These are phyloP conservation scores for Claviceps capensis DNA, from an alignment of 2,329 filamentous ascomycete species.

Conservation along the genomic window DNA sequence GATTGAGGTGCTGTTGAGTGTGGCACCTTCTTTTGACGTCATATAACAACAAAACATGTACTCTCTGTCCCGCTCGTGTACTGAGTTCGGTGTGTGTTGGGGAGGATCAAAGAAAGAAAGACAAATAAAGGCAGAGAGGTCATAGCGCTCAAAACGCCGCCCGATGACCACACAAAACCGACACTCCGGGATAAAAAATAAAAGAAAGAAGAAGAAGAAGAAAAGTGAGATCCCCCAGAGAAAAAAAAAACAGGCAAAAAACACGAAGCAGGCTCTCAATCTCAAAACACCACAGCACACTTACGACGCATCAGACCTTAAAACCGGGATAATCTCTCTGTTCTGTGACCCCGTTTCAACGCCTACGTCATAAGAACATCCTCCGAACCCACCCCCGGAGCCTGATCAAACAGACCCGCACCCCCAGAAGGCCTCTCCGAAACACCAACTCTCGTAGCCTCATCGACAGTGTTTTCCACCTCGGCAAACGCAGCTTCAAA, in stretches of 20 bases:
- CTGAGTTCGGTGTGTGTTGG: neutral
- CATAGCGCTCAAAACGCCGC: neutral
- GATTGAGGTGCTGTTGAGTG: too few species aligned
- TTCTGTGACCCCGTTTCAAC: too few species aligned
- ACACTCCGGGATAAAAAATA: neutral
- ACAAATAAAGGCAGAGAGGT: neutral
- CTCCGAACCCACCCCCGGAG: neutral
- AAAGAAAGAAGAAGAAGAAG: neutral
- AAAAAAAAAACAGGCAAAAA: neutral
- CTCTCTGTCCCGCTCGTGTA: neutral
- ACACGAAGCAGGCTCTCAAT: neutral
- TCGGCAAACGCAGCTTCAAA: conserved; percentile 24
- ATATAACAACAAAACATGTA: too few species aligned
- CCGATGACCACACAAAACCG: neutral
- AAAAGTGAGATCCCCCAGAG: neutral
- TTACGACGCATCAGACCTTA: too few species aligned
- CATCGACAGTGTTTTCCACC: conserved; percentile 19
- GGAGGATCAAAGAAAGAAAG: neutral
- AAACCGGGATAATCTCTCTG: too few species aligned
- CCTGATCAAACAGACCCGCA: neutral
- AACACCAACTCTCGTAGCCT: conserved; percentile 12
- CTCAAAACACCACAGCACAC: neutral
- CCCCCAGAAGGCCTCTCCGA: neutral
- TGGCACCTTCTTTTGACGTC: too few species aligned
- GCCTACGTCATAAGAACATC: neutral